Evolutionary conservation across 1,284 basidiomycete species (phyloP), one percentile per base, ranked within the genome.

Genomic region (Trichosporon ovoides): DNA sequence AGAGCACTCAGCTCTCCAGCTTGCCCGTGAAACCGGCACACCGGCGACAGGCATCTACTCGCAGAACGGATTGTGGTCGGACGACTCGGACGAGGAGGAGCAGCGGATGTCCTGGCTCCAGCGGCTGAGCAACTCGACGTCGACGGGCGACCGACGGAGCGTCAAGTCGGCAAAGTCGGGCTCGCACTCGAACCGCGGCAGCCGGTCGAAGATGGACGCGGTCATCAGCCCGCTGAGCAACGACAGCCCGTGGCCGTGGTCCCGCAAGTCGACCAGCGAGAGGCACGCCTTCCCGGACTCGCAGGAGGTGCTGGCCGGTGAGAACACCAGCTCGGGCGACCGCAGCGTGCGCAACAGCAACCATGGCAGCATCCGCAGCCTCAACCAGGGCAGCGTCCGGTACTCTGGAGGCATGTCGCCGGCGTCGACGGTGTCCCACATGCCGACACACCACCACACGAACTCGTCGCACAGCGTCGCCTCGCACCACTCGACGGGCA

Each of bases 21-120:
- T 48, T 10, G 51, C 38, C 0, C 52, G 53, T 24, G 52, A 62
- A 24, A 57, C 55, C n/a, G 73, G 70, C n/a, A 68, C 66, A 1
- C 72, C 71, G 1, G 67, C 66, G 0, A 60, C 63, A 5, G 73
- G 73, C n/a, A 63, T 69, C 16, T 73, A 73, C 64, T 66, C 71
- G 7, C 66, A 61, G 33, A 69, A 72, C 59, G 73, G 72, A 1
- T 51, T 73, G 3, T 73, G 72, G 73, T 70, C 73, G 59, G 71
- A 73, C 43, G 68, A 60, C 22, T 52, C 48, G 28, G 58, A 58
- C 36, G 53, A 58, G 18, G 35, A 56, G 35, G 35, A 51, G 20
- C 19, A 37, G 12, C 20, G 50, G 7, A 53, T 20, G 22, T 48
- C 49, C 7, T 61, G 59, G 59, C 52, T 52, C 31, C 38, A 40